These are phyloP conservation scores for Thelonectria blattea DNA, from an alignment of 2,329 filamentous ascomycete species.

Conservation along the genomic window DNA sequence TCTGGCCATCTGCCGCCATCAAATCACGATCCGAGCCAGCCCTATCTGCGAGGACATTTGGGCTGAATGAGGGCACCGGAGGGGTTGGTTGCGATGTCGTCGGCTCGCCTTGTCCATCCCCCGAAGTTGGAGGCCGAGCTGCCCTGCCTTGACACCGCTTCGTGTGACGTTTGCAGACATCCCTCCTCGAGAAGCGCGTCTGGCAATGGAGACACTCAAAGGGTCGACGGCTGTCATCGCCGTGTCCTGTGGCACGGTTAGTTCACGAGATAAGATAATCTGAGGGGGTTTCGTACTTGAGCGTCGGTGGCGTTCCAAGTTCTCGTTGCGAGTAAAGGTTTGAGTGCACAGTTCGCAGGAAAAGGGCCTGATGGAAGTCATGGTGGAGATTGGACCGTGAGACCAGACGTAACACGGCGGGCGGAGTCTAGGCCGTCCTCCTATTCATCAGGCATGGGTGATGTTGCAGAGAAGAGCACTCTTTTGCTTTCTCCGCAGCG, in stretches of 20 bases:
- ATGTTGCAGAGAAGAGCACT: too few species aligned
- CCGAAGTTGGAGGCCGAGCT: neutral
- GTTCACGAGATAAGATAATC: neutral
- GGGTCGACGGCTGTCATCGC: constrained; percentile 24
- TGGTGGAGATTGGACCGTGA: neutral
- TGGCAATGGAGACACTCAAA: constrained; percentile 30
- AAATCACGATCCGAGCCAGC: neutral
- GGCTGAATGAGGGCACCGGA: neutral
- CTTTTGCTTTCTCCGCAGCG: too few species aligned
- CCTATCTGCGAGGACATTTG: neutral
- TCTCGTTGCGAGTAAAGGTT: constrained; percentile 24
- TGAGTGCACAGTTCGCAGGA: constrained; percentile 3
- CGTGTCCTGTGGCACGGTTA: constrained; percentile 24
- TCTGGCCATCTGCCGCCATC: neutral
- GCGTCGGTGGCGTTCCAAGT: constrained; percentile 31
- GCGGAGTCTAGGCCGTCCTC: too few species aligned
- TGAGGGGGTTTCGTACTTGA: constrained; percentile 19
- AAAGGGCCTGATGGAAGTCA: constrained; percentile 1
- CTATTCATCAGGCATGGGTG: too few species aligned
- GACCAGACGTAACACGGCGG: too few species aligned
- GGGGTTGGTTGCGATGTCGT: neutral
- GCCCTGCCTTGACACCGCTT: constrained; percentile 21
- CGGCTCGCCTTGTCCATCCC: neutral
- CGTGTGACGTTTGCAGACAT: constrained; percentile 29
- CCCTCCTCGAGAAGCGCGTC: constrained; percentile 26